Conservation (phyloP, 805 yeast genomes). For the Saturnispora ahearnii region DNA sequence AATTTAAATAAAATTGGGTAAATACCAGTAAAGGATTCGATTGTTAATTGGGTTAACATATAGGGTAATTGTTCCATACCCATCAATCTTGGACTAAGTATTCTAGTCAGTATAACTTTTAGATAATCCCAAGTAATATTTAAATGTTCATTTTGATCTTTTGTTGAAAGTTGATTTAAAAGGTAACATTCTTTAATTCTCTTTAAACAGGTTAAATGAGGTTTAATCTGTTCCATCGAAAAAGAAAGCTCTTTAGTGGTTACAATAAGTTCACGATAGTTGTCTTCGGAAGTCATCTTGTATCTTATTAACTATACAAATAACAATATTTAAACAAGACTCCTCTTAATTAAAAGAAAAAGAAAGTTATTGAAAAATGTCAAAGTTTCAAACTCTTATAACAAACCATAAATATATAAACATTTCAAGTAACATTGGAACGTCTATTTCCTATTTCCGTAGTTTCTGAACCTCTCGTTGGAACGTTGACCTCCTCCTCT, state of each 20-base stretch:
- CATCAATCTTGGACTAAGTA: slow-evolving; percentile 33
- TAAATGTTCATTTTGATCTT: neutral
- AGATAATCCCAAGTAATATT: neutral
- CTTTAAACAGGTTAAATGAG: neutral
- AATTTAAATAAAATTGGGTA: neutral
- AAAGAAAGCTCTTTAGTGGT: neutral
- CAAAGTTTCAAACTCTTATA: neutral
- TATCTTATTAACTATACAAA: neutral
- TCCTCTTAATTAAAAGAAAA: too few relatives aligned
- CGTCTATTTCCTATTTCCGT: slow-evolving; percentile 6
- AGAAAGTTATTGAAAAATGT: neutral
- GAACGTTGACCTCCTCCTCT: slow-evolving; percentile 4
- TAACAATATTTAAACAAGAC: neutral
- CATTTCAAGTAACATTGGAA: too few relatives aligned
- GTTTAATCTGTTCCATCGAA: neutral
- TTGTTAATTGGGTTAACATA: neutral
- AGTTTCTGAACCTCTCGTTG: slow-evolving; percentile 7
- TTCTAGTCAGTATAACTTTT: slow-evolving; percentile 25
- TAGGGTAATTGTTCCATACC: neutral
- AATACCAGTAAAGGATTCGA: slow-evolving; percentile 2
- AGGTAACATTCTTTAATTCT: neutral
- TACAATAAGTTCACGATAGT: neutral
- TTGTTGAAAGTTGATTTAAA: neutral
- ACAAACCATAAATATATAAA: neutral
- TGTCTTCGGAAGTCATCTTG: neutral